Percentiles rank a stretch among this genome's conserved stretches.
Conservation (phyloP, 164 flowering plant genomes). For the Taxillus chinensis region DNA sequence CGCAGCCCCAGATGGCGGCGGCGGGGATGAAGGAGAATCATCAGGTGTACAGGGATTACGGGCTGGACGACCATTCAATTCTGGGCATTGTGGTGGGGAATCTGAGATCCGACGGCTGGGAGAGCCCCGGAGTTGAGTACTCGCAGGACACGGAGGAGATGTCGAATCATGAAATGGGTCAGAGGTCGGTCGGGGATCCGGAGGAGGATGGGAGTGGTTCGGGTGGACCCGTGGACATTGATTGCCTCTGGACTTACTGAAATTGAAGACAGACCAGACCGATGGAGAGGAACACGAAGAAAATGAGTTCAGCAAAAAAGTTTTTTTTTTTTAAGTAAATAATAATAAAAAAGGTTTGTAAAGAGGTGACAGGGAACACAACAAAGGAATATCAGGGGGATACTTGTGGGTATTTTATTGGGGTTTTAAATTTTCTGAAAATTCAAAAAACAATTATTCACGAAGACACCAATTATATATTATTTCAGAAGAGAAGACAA, state of each 20-base stretch:
- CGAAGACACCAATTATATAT: no score
- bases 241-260: conserved; percentile 38
- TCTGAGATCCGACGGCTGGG: not conserved
- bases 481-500: no score
- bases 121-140: conserved; percentile 10
- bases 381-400: no score
- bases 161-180: conserved; percentile 19
- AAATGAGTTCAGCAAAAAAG: not conserved
- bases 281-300: not conserved
- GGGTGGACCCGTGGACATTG: conserved; percentile 28
- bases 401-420: no score
- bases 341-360: no score
- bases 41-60: conserved; percentile 12
- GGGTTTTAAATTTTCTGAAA: no score
- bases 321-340: no score
- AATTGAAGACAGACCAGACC: not conserved
- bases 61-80: conserved; percentile 24
- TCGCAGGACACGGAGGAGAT: conserved; percentile 23
- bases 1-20: conserved; percentile 8
- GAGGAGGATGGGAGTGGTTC: conserved; percentile 21
- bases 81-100: conserved; percentile 20
- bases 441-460: no score
- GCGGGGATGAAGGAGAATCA: conserved; percentile 6
- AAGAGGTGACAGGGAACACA: no score
- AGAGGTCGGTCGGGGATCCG: conserved; percentile 18